Percentiles rank a stretch among this genome's conserved stretches.
phyloP scores from a whole-genome alignment of 208 protist species.

The Trypanosoma platydactyli region DNA sequence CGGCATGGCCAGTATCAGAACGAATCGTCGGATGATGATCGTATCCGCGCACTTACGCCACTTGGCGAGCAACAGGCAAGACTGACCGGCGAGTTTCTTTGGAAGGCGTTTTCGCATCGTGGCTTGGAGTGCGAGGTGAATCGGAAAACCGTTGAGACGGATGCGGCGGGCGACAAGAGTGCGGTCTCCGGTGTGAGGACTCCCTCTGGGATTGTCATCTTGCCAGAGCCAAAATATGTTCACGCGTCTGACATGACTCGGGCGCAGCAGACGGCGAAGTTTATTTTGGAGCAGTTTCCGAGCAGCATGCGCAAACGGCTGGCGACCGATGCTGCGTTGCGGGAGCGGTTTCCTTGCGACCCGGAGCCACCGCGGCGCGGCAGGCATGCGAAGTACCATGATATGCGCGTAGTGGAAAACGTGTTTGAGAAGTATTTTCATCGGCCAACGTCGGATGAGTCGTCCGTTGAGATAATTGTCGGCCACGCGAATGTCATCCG shows the following conservation, averaged over 20 bases:
- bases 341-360: constrained; percentile 65
- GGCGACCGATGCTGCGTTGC: constrained; percentile 42
- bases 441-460: constrained; percentile 42
- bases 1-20: constrained; percentile 86
- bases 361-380: constrained; percentile 34
- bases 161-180: neutral
- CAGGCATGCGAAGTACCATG: constrained; percentile 25
- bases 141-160: neutral
- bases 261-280: constrained; percentile 57
- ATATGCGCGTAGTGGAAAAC: constrained; percentile 47
- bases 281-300: constrained; percentile 52
- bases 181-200: constrained; percentile 12
- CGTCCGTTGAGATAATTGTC: constrained; percentile 70
- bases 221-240: constrained; percentile 32
- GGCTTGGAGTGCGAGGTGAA: neutral
- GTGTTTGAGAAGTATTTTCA: constrained; percentile 75
- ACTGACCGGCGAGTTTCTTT: constrained; percentile 57
- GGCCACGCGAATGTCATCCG: constrained; percentile 88
- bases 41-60: constrained; percentile 39
- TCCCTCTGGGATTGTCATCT: constrained; percentile 34
- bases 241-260: constrained; percentile 66
- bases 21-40: constrained; percentile 39
- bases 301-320: constrained; percentile 22
- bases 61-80: constrained; percentile 65
- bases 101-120: constrained; percentile 29